phyloP scores from a whole-genome alignment of 345 rosid genomes.

The Triadica sebifera region DNA sequence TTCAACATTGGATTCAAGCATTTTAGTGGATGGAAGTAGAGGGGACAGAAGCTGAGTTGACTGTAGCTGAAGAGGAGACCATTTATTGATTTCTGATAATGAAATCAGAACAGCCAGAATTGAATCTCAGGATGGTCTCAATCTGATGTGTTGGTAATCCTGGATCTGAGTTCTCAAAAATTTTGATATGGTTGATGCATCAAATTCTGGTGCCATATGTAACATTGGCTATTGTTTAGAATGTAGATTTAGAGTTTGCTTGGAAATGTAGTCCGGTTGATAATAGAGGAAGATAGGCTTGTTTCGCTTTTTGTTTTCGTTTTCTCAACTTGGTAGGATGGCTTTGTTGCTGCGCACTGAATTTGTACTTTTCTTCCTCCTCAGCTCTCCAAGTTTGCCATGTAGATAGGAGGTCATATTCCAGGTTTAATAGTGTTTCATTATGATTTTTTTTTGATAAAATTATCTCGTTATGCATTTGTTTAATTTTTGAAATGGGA shows the following conservation, averaged over 20 bases:
- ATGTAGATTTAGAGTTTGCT: constrained; percentile 31
- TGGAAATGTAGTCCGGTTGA: constrained; percentile 24
- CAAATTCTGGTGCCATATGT: constrained; percentile 27
- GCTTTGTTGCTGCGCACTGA: background rate
- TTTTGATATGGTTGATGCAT: constrained; percentile 1
- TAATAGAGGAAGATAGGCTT: constrained; percentile 6
- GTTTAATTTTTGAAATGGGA: background rate
- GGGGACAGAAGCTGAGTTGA: constrained; percentile 47
- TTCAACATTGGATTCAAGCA: constrained; percentile 54
- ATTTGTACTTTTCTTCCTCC: background rate
- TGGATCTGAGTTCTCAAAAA: constrained; percentile 8
- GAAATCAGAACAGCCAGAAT: constrained; percentile 6
- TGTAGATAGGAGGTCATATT: constrained; percentile 12
- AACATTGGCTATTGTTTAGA: constrained; percentile 29
- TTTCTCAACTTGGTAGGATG: constrained; percentile 4
- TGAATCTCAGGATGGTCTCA: background rate
- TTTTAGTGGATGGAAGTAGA: constrained; percentile 62
- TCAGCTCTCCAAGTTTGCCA: background rate
- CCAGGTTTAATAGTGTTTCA: background rate
- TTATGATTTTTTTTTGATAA: too few species aligned
- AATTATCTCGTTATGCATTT: too few species aligned
- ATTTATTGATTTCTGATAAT: constrained; percentile 18
- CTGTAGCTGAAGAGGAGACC: constrained; percentile 26
- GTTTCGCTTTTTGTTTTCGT: constrained; percentile 15
- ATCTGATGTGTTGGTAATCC: constrained; percentile 10